Conservation (phyloP, 495 filamentous ascomycete genomes). For the Ascobolus immersus region DNA sequence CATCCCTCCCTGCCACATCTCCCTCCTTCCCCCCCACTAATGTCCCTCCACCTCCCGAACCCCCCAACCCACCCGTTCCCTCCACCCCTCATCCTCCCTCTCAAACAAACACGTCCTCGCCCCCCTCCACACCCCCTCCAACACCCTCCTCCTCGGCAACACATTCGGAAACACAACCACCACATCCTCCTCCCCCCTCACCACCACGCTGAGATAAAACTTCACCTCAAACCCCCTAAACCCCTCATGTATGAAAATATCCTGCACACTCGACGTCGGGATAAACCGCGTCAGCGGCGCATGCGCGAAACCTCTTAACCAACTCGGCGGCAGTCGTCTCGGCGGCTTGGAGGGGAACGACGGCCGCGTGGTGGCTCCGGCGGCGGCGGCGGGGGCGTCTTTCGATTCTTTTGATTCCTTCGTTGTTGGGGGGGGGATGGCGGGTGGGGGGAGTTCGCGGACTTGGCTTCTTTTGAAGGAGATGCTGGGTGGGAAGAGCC, state of each 20-base stretch:
- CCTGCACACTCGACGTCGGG: constrained; percentile 68
- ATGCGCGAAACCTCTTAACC: constrained; percentile 6
- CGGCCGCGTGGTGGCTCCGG: not conserved
- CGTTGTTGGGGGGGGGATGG: not conserved
- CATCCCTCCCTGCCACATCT: too few relatives aligned
- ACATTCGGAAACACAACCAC: constrained; percentile 82
- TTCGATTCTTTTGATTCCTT: not conserved
- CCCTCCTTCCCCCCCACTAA: too few relatives aligned
- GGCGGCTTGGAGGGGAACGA: not conserved
- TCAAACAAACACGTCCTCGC: constrained; percentile 36
- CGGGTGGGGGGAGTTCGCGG: too few relatives aligned
- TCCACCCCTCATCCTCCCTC: not conserved
- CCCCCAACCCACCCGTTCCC: not conserved
- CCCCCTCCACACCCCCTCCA: constrained; percentile 74
- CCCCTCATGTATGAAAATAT: constrained; percentile 85
- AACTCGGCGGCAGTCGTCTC: not conserved
- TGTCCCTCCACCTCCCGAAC: too few relatives aligned
- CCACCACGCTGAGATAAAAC: constrained; percentile 72
- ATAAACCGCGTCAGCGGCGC: constrained; percentile 60
- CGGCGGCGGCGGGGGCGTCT: not conserved
- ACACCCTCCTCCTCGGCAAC: constrained; percentile 38
- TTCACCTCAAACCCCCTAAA: constrained; percentile 80
- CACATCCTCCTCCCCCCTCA: constrained; percentile 67
- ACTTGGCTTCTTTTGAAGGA: not conserved
- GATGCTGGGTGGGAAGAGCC: constrained; percentile 9